Base-by-base conservation (phyloP, 805 yeast species). In the Wickerhamomyces sydowiorum region DNA sequence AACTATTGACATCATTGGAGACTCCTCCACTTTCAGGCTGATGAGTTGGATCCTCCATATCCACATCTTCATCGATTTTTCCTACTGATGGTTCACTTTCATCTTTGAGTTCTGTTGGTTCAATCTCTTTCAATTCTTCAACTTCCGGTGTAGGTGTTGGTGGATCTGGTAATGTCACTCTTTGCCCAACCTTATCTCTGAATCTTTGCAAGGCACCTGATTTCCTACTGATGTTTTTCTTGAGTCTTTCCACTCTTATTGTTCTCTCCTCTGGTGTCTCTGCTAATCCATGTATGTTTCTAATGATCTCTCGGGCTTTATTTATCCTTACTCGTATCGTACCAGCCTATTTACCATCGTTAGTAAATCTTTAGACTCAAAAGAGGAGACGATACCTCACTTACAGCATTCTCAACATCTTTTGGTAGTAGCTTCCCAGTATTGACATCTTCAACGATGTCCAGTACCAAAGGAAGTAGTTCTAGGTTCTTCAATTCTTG, bases 251-350 rank as follows among this genome's bases (percentile, higher is more conserved):
- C 37, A 72, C 64, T 28, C 59, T 55, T 21, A 43, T 44, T 31
- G 63, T 49, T 32, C 70, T 48, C 15, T 60, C 64, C 33, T 65
- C 70, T 14, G 68, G 63, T 1, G 72, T 61, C 45, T 70, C 74
- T 28, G 67, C 59, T 36, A 72, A 58, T 1, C 75, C 78, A 36
- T 72, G 75, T 10, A 73, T 62, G 27, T 60, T 62, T 42, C 63
- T 63, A n/a, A 73, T 49, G 8, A 60, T 49, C 39, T 52, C 61
- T 36, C 67, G 59, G 27, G 70, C 55, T 37, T 53, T 64, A 39
- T 55, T 56, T 22, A 73, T 44, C 45, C 75, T 53, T 19, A 72
- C 62, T 29, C 74, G 59, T 27, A 74, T 64, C 13, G 72, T 56
- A 18, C 78, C 79, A 23, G 74, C 64, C 57, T 63, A 10, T 17